Percentiles rank a stretch among this genome's conserved stretches.
Conservation (phyloP, 2,329 filamentous ascomycete genomes). For the Alternaria burnsii region DNA sequence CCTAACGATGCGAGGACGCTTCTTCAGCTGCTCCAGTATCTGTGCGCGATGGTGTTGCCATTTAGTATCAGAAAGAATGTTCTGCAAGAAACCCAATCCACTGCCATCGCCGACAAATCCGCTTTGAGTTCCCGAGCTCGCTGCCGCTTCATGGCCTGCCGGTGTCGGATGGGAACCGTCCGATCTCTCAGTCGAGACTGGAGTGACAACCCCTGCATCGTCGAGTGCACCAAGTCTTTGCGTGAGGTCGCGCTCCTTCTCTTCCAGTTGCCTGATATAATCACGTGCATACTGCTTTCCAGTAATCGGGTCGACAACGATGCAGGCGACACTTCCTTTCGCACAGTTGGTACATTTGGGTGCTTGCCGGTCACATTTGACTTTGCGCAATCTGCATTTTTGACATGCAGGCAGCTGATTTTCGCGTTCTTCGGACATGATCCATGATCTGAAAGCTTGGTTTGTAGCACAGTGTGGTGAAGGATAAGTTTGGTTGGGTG, state of each 20-base stretch:
- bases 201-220: neutral
- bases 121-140: constrained; percentile 12
- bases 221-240: neutral
- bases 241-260: constrained; percentile 15
- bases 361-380: constrained; percentile 21
- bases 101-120: constrained; percentile 28
- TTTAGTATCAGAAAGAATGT: constrained; percentile 22
- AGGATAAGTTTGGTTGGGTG: too few species aligned
- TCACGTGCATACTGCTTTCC: constrained; percentile 25
- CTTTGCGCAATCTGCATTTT: constrained; percentile 26
- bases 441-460: neutral
- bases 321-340: constrained; percentile 22
- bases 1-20: constrained; percentile 15
- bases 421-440: neutral
- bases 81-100: constrained; percentile 25
- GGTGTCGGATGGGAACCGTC: neutral
- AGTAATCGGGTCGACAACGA: constrained; percentile 20
- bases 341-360: constrained; percentile 26
- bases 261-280: constrained; percentile 21
- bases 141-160: constrained; percentile 4
- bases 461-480: neutral
- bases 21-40: constrained; percentile 22
- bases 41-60: constrained; percentile 23
- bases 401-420: constrained; percentile 20
- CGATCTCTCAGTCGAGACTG: neutral